Conservation (phyloP, 139 green algal genomes). For the Coccomyxa sp. region DNA sequence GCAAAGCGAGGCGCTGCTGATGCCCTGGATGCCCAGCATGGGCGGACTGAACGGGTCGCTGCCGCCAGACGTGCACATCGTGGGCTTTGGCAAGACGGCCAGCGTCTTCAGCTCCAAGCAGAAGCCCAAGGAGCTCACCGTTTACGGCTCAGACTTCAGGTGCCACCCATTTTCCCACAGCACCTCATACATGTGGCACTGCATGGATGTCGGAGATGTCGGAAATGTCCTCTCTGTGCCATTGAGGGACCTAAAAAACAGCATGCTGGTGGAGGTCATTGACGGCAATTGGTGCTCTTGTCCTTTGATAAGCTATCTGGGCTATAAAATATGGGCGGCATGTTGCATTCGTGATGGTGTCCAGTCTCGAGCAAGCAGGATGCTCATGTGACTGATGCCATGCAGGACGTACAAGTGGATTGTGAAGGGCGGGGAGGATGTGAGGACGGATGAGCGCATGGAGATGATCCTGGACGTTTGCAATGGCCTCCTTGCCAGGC, state of each 20-base stretch:
- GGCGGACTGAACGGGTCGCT: background rate
- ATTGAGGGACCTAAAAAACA: too few species aligned
- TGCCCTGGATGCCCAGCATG: slow-evolving; percentile 32
- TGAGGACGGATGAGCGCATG: slow-evolving; percentile 67
- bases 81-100: slow-evolving; percentile 43
- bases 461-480: slow-evolving; percentile 62
- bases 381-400: too few species aligned
- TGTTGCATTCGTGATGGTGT: too few species aligned
- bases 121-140: slow-evolving; percentile 56
- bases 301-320: too few species aligned
- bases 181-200: too few species aligned
- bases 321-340: too few species aligned
- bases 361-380: too few species aligned
- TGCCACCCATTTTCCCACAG: too few species aligned
- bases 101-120: slow-evolving; percentile 70
- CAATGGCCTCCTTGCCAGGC: slow-evolving; percentile 40
- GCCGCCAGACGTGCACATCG: slow-evolving; percentile 9
- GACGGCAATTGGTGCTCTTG: too few species aligned
- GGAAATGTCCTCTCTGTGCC: too few species aligned
- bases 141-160: slow-evolving; percentile 49
- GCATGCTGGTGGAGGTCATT: too few species aligned
- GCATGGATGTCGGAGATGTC: too few species aligned
- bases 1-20: slow-evolving; percentile 13
- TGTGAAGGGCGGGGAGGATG: slow-evolving; percentile 72
- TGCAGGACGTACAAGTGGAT: slow-evolving; percentile 19